Base-by-base conservation (phyloP, 106 monocot species). In the Chionographis japonica region DNA sequence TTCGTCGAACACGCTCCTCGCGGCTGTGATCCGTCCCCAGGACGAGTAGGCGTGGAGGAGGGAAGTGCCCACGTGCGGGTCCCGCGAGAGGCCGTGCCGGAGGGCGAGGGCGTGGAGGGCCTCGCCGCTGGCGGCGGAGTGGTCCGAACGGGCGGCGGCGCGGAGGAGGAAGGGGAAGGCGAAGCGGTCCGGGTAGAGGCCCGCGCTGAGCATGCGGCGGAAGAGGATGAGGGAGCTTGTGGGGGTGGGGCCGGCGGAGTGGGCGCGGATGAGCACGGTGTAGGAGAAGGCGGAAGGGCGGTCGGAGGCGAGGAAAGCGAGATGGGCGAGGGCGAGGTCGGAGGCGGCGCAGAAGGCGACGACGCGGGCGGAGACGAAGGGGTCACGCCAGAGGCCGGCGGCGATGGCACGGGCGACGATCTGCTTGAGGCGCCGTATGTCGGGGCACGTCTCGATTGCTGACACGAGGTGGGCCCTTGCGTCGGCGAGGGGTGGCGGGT, bases 1-100 rank as follows among this genome's bases (percentile, higher is more conserved):
- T 69, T 82, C 82, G 60, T 82, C 77, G 52, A 82, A 73, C 77
- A 77, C 57, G 27, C 69, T 64, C 7, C 4, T n/a, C 37, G 77
- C 67, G 46, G 15, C 40, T 5, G 38, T 12, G 9, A 65, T 3
- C n/a, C 4, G 35, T 12, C 67, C 73, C 12, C 43, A 46, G 4
- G 73, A 61, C 3, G 69, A 63, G 15, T 82, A 82, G 18, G 74
- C 51, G 53, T 72, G 62, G 59, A 82, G 60, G 36, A 82, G 77
- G 42, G 82, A 66, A 35, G 77, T 82, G 49, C 40, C 73, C 5
- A 68, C 37, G 53, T 74, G 73, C 27, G 73, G 40, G 43, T 78
- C 67, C 0, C 46, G 16, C 3, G 20, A 27, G 61, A 72, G 68
- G 60, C 77, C 77, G 3, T 62, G 64, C 17, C 52, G 61, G 42